Conservation (phyloP, 306 rosid genomes). For the Parietaria judaica region DNA sequence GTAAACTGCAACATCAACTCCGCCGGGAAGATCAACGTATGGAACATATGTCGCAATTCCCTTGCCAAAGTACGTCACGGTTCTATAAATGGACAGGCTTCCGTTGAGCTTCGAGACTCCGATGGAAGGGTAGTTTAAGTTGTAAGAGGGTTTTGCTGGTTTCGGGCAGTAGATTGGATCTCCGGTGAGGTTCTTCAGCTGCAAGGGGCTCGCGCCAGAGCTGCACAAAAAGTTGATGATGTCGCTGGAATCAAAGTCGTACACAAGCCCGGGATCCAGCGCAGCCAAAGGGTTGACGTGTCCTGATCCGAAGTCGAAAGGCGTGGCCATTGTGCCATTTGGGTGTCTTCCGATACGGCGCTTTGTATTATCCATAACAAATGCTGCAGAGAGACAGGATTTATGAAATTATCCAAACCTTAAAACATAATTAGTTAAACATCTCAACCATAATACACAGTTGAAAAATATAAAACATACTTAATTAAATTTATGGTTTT, state of each 20-base stretch:
- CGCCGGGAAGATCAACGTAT: slow-evolving; percentile 37
- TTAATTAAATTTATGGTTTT: too few species aligned
- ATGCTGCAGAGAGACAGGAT: slow-evolving; percentile 28
- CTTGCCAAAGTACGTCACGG: slow-evolving; percentile 42
- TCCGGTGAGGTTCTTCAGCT: slow-evolving; percentile 49
- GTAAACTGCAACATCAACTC: slow-evolving; percentile 40
- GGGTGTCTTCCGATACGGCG: slow-evolving; percentile 46
- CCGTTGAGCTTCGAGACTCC: slow-evolving; percentile 61
- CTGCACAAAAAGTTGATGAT: slow-evolving; percentile 56
- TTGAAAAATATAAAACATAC: too few species aligned
- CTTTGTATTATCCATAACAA: slow-evolving; percentile 33
- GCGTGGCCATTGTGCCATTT: slow-evolving; percentile 49
- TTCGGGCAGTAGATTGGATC: slow-evolving; percentile 31
- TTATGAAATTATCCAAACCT: not conserved
- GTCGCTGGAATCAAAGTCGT: slow-evolving; percentile 48
- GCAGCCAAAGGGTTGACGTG: slow-evolving; percentile 53
- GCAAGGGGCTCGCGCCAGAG: slow-evolving; percentile 41
- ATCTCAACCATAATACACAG: not conserved
- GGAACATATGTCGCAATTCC: slow-evolving; percentile 39
- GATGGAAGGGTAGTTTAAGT: slow-evolving; percentile 66
- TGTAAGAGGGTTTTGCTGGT: slow-evolving; percentile 36
- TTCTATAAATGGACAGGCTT: slow-evolving; percentile 47
- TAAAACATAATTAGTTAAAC: not conserved
- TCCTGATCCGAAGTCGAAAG: slow-evolving; percentile 58
- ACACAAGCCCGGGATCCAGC: slow-evolving; percentile 47